A percentile compares a stretch with the other conserved stretches of the same genome.
Evolutionary conservation across 2,329 filamentous ascomycete genomes (phyloP).

Genomic region (Thielaviopsis musarum): DNA sequence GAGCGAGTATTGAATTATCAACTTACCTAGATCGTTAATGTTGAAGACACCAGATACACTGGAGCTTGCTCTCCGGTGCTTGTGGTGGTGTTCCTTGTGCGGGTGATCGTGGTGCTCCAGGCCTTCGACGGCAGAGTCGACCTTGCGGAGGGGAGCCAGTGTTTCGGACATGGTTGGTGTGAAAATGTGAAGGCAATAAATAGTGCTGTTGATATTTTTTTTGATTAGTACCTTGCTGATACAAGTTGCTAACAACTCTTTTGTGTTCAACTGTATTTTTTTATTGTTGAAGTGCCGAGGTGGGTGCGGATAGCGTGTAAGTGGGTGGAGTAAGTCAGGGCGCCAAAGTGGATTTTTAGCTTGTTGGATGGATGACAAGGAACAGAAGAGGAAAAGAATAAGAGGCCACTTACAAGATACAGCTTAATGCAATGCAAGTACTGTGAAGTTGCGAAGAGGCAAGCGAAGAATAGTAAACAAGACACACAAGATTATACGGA

Average conservation of each 20-base stretch:
- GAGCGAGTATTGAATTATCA: not conserved
- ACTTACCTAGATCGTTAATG: slow-evolving; percentile 71
- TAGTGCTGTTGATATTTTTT: not conserved
- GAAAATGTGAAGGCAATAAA: not conserved
- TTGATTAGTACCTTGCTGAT: not conserved
- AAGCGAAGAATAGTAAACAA: not conserved
- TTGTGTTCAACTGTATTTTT: too few relatives aligned
- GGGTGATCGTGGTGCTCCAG: slow-evolving; percentile 21
- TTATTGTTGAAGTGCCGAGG: not conserved
- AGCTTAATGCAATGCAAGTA: not conserved
- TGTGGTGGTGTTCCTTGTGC: slow-evolving; percentile 33
- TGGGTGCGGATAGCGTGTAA: not conserved
- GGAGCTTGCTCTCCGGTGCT: slow-evolving; percentile 56
- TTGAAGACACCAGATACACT: slow-evolving; percentile 50
- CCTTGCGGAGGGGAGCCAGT: slow-evolving; percentile 50
- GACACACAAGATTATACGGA: not conserved
- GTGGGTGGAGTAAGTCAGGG: not conserved
- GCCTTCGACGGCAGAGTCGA: slow-evolving; percentile 82
- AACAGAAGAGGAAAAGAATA: not conserved
- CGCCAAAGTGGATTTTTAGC: not conserved
- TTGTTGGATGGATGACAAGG: not conserved
- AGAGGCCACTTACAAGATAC: not conserved
- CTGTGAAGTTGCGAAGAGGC: not conserved
- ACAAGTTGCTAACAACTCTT: not conserved
- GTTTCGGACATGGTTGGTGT: slow-evolving; percentile 24